A percentile compares a stretch with the other conserved stretches of the same genome.
phyloP scores from a whole-genome alignment of 192 early-diverging fungal species.

The Backusella sp. region DNA sequence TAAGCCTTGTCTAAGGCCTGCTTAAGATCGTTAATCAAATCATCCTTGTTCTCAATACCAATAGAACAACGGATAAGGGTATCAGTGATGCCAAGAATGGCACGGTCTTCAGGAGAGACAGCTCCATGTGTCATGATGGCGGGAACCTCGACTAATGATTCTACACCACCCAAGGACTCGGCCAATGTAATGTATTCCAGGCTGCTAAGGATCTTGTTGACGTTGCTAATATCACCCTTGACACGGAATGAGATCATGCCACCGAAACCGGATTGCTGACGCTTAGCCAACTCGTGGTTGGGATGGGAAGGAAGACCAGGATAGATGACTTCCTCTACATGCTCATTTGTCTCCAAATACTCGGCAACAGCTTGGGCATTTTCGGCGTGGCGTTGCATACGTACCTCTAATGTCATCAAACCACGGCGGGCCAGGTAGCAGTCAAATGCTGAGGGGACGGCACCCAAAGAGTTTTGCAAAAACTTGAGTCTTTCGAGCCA shows the following conservation, averaged over 20 bases:
- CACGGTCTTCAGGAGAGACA: constrained; percentile 82
- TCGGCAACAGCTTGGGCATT: constrained; percentile 87
- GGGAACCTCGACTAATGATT: constrained; percentile 92
- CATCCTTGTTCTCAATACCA: constrained; percentile 91
- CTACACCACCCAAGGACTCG: constrained; percentile 96
- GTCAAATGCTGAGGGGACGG: constrained; percentile 95
- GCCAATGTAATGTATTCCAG: constrained; percentile 89
- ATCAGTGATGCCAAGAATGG: constrained; percentile 86
- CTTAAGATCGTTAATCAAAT: constrained; percentile 77
- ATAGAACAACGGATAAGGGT: constrained; percentile 89
- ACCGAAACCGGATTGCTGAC: constrained; percentile 90
- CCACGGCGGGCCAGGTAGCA: constrained; percentile 94
- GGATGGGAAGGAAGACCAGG: constrained; percentile 89
- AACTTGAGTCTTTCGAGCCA: constrained; percentile 79
- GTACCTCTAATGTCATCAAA: constrained; percentile 92
- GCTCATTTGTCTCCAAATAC: constrained; percentile 65
- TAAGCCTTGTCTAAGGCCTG: constrained; percentile 63
- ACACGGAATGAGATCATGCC: constrained; percentile 97
- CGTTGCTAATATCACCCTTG: constrained; percentile 74
- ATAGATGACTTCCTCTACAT: constrained; percentile 88
- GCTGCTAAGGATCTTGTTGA: constrained; percentile 80
- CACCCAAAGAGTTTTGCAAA: constrained; percentile 97
- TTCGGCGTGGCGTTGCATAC: constrained; percentile 87
- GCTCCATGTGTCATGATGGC: constrained; percentile 96
- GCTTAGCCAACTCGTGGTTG: constrained; percentile 88